Conservation (phyloP, 345 rosid species). For the Hypericum androsaemum region DNA sequence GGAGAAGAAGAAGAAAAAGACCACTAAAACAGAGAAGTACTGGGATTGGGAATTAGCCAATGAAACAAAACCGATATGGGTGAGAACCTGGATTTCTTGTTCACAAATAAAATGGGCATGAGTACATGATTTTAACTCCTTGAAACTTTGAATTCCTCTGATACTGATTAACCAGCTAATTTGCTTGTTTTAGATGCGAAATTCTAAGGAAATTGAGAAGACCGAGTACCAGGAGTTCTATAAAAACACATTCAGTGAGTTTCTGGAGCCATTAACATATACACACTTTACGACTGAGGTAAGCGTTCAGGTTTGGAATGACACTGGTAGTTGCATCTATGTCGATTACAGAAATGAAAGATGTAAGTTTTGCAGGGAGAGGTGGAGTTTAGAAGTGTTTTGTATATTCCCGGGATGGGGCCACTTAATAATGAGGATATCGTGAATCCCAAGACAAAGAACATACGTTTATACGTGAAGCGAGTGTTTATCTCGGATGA, state of each 20-base stretch:
- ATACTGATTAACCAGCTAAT: background rate
- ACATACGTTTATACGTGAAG: slow-evolving; percentile 79
- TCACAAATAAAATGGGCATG: background rate
- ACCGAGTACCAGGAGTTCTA: slow-evolving; percentile 82
- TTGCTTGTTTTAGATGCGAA: slow-evolving; percentile 56
- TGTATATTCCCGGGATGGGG: slow-evolving; percentile 94
- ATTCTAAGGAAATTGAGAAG: slow-evolving; percentile 66
- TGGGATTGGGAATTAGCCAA: slow-evolving; percentile 98
- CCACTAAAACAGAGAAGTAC: slow-evolving; percentile 85
- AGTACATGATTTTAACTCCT: background rate
- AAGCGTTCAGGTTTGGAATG: background rate
- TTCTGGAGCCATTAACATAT: slow-evolving; percentile 80
- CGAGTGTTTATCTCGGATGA: slow-evolving; percentile 99
- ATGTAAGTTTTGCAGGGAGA: slow-evolving; percentile 55
- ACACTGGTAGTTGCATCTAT: slow-evolving; percentile 1
- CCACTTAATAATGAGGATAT: slow-evolving; percentile 71
- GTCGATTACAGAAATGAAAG: slow-evolving; percentile 4
- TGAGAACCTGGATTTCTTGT: slow-evolving; percentile 19
- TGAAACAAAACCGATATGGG: slow-evolving; percentile 96
- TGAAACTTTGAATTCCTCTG: background rate
- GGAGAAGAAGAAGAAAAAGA: slow-evolving; percentile 72
- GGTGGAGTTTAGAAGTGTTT: slow-evolving; percentile 91
- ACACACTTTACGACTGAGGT: slow-evolving; percentile 94
- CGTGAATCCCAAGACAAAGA: slow-evolving; percentile 80
- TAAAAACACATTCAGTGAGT: slow-evolving; percentile 86